Conservation (phyloP, 148 eudicot genomes). For the Fagopyrum tataricum region DNA sequence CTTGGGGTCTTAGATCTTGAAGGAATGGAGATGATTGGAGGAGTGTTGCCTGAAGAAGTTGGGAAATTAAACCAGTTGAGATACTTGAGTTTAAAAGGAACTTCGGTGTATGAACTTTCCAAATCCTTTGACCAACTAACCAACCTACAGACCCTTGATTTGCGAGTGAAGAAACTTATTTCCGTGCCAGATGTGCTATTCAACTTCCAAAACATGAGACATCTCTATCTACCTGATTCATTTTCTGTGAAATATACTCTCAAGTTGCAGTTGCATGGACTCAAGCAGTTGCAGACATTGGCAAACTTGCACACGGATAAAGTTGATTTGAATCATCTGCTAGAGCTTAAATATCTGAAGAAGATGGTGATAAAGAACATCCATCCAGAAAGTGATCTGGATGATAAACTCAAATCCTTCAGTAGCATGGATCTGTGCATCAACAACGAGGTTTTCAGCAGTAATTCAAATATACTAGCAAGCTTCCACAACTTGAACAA, state of each 20-base stretch:
- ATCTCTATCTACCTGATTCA: background rate
- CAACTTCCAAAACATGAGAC: background rate
- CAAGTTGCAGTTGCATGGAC: background rate
- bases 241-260: background rate
- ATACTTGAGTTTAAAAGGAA: conserved; percentile 3
- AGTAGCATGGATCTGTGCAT: background rate
- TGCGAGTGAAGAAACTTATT: background rate
- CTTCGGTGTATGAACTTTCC: background rate
- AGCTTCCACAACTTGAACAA: background rate
- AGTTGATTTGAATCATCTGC: background rate
- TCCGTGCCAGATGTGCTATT: background rate
- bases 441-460: background rate
- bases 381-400: background rate
- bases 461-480: background rate
- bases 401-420: background rate
- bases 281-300: background rate
- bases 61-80: background rate
- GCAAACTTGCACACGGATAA: background rate
- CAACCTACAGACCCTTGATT: background rate
- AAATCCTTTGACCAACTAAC: background rate
- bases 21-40: background rate
- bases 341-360: background rate
- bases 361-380: background rate
- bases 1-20: background rate
- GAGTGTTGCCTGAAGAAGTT: background rate